phyloP scores from a whole-genome alignment of 805 yeast species.

The Candida broadrunensis region DNA sequence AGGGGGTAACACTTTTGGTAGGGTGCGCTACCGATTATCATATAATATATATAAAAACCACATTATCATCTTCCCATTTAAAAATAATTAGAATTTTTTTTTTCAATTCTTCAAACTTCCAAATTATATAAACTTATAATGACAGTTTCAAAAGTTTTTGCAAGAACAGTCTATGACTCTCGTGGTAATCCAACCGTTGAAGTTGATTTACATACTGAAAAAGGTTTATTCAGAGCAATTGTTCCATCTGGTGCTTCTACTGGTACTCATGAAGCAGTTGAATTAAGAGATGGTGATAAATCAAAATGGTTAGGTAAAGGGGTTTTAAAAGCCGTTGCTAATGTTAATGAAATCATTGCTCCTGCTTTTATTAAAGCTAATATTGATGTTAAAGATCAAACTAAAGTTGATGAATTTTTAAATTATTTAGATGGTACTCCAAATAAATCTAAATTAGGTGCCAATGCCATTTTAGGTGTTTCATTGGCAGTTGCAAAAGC shows the following conservation, averaged over 20 bases:
- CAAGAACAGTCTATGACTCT: constrained; percentile 20
- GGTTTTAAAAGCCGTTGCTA: constrained; percentile 15
- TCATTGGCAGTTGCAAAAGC: constrained; percentile 19
- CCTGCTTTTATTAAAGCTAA: constrained; percentile 14
- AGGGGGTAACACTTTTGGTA: too few species aligned
- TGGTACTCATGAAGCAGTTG: constrained; percentile 19
- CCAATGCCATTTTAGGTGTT: constrained; percentile 20
- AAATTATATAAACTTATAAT: too few species aligned
- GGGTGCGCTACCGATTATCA: too few species aligned
- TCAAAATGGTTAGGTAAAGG: constrained; percentile 22
- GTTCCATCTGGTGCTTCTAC: constrained; percentile 24
- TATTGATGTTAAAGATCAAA: constrained; percentile 12
- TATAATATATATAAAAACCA: too few species aligned
- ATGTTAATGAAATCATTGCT: constrained; percentile 16
- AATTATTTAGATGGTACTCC: constrained; percentile 15
- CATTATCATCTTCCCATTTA: too few species aligned
- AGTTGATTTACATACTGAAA: constrained; percentile 14
- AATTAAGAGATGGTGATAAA: constrained; percentile 19
- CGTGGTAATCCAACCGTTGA: constrained; percentile 24
- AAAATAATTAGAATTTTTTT: too few species aligned
- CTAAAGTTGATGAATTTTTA: constrained; percentile 13
- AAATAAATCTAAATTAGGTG: constrained; percentile 18
- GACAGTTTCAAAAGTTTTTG: constrained; percentile 11
- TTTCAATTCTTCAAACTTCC: too few species aligned
- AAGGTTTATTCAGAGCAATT: constrained; percentile 17